These are phyloP conservation scores for Aspergillus puulaauensis DNA, from an alignment of 2,329 filamentous ascomycete species.

Conservation along the genomic window DNA sequence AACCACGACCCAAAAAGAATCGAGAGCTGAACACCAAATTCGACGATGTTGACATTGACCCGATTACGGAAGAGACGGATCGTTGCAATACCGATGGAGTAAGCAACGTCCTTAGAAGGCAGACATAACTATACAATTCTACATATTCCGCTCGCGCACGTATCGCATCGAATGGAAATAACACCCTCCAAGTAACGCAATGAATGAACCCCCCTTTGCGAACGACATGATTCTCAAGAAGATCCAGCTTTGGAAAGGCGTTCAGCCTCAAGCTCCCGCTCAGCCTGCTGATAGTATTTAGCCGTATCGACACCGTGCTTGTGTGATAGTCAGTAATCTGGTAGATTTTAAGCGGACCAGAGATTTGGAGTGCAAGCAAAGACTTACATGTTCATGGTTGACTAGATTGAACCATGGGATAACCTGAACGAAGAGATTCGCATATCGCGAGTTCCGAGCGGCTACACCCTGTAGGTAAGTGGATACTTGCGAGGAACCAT, in stretches of 20 bases:
- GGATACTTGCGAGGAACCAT: constrained; percentile 74
- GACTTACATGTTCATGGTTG: constrained; percentile 74
- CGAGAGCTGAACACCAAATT: constrained; percentile 63
- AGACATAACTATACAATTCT: constrained; percentile 5
- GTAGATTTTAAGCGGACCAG: neutral
- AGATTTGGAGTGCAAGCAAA: neutral
- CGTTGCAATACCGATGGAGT: neutral
- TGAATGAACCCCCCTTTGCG: constrained; percentile 10
- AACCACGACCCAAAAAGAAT: constrained; percentile 64
- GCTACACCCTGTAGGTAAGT: constrained; percentile 94
- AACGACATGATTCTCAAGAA: constrained; percentile 18
- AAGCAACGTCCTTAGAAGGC: neutral
- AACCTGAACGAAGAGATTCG: constrained; percentile 76
- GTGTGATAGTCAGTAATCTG: constrained; percentile 16
- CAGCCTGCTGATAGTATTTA: constrained; percentile 96
- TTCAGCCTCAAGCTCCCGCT: constrained; percentile 88
- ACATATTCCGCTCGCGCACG: neutral
- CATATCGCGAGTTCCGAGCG: constrained; percentile 87
- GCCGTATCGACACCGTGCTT: constrained; percentile 95
- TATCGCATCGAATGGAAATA: constrained; percentile 10
- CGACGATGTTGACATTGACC: constrained; percentile 17
- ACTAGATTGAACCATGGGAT: constrained; percentile 98
- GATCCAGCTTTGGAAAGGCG: constrained; percentile 36
- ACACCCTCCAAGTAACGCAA: constrained; percentile 23
- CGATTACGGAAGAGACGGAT: neutral